Evolutionary conservation across 129 eudicot species (phyloP).

Genomic region (Cynara cardunculus): DNA sequence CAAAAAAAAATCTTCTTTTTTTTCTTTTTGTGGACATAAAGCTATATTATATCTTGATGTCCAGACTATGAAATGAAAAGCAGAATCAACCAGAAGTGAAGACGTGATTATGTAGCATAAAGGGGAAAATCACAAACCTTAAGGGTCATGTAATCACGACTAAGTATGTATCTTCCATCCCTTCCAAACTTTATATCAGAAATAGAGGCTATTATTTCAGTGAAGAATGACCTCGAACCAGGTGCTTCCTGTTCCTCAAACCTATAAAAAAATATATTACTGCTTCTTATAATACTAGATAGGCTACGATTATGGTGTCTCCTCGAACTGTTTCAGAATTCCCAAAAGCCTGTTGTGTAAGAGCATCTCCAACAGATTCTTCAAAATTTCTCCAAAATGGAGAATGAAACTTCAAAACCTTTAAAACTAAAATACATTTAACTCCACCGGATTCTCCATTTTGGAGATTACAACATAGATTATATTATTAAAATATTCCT

Average conservation of each 20-base stretch:
- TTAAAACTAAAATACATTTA: too few relatives aligned
- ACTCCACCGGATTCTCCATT: too few relatives aligned
- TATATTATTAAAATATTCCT: too few relatives aligned
- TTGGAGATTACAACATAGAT: too few relatives aligned
- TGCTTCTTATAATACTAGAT: conserved; percentile 1
- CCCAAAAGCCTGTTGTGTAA: not conserved
- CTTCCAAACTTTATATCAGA: conserved; percentile 95
- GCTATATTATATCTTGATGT: not conserved
- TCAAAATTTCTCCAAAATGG: too few relatives aligned
- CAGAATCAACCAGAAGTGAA: not conserved
- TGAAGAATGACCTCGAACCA: conserved; percentile 96
- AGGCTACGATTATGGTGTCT: not conserved
- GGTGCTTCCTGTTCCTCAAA: conserved; percentile 97
- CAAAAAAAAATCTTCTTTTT: not conserved
- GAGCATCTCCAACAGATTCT: too few relatives aligned
- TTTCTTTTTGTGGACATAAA: not conserved
- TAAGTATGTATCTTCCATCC: conserved; percentile 87
- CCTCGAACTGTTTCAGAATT: not conserved
- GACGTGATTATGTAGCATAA: not conserved
- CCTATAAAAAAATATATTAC: conserved; percentile 35
- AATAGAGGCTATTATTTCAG: conserved; percentile 95
- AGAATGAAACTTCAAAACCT: too few relatives aligned
- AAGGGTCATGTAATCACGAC: conserved; percentile 99
- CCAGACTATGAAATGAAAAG: not conserved
- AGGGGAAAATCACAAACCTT: conserved; percentile 53